Percentiles rank a stretch among this genome's conserved stretches.
Evolutionary conservation across 129 eudicot genomes (phyloP).

Genomic region (Artemisia tridentata): DNA sequence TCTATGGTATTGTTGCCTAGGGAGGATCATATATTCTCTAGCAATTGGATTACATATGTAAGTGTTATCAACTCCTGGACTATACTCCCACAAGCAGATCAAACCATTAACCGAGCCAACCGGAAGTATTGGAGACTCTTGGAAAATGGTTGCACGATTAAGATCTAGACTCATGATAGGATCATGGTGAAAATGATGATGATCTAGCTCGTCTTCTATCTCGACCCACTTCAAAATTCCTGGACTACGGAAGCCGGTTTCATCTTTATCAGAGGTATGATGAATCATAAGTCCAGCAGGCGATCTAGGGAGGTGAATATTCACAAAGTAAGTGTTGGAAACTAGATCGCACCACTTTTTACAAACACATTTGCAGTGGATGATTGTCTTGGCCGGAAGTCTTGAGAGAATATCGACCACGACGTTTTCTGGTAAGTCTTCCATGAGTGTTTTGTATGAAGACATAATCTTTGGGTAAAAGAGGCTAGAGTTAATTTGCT

Average conservation of each 20-base stretch:
- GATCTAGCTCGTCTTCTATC: conserved; percentile 20
- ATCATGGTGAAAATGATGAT: conserved; percentile 16
- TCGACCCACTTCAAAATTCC: conserved; percentile 21
- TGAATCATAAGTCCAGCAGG: conserved; percentile 18
- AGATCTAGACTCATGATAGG: not conserved
- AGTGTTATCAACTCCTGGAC: not conserved
- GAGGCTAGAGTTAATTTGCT: too few species aligned
- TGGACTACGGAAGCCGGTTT: not conserved
- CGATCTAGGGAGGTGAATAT: conserved; percentile 29
- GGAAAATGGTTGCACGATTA: not conserved
- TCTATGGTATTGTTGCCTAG: not conserved
- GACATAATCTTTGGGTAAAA: too few species aligned
- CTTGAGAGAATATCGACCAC: too few species aligned
- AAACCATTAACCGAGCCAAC: conserved; percentile 34
- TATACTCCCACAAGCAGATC: conserved; percentile 27
- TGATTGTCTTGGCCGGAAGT: too few species aligned
- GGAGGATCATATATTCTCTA: conserved; percentile 33
- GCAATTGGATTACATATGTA: conserved; percentile 40
- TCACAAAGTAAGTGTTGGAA: conserved; percentile 15
- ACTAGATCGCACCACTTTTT: too few species aligned
- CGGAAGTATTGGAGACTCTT: not conserved
- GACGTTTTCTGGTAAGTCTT: too few species aligned
- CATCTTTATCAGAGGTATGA: not conserved
- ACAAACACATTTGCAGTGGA: too few species aligned
- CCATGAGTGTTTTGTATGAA: too few species aligned